Base-by-base conservation (phyloP, 768 basidiomycete genomes). In the Pholiota microspora region DNA sequence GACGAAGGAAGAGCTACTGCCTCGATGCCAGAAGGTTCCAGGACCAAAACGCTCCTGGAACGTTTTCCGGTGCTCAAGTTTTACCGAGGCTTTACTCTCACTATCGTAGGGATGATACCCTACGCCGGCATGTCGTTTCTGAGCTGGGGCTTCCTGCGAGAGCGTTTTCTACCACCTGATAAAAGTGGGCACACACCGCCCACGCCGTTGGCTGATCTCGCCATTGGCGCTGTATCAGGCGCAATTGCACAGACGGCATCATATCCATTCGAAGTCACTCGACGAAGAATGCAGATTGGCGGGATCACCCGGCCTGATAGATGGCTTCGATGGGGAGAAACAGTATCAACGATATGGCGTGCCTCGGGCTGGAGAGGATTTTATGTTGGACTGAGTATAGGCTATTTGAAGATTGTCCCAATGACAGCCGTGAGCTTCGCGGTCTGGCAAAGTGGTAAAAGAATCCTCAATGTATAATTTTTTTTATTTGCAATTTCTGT, bases 61-160 rank as follows among this genome's bases (percentile, higher is more conserved):
- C 80, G 80, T 10, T 83, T 89, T 62, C 89, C 90, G 13, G 67
- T 92, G 49, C 79, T 94, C 52, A 92, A 95, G 64, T 94, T 98
- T 72, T 99, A 98, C 67, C 90, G 97, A 18, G 96, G 97, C n/a
- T 98, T 98, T 72, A 86, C 86, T 6, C 93, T 97, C 25, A 94
- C 94, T 18, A 71, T 98, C 34, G 69, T 83, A 10, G 96, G 97
- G 42, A 98, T 98, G 81, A 77, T 98, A 28, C 96, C 96, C 4
- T 98, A 98, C 63, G 93, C 94, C 2, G 96, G 96, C 16, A 91
- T 93, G 2, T 92, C 92, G 10, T 98, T 98, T 76, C 80, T 98
- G 44, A 85, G 88, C 28, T 98, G 93, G 88, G 95, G 90, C 36
- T 87, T 77, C 67, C 77, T 89, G 38, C 81, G 86, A 47, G 78